Conservation (phyloP, 1,139 yeast genomes). For the Geotrichum histeridarum region DNA sequence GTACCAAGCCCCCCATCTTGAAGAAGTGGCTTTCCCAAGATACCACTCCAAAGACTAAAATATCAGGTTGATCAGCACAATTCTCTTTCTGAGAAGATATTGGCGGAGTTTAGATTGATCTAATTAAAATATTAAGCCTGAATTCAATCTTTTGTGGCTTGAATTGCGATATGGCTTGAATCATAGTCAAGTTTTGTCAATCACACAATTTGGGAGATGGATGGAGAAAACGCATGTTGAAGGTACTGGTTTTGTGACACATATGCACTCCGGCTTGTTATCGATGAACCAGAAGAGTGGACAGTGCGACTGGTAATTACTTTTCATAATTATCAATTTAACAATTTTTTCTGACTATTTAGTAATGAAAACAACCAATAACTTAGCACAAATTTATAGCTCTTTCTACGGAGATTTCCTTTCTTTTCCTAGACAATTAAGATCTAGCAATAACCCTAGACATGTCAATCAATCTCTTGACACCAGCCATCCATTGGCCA, state of each 20-base stretch:
- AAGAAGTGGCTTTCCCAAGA: too few relatives aligned
- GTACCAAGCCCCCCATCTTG: too few relatives aligned
- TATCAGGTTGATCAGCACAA: too few relatives aligned
- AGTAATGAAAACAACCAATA: not conserved
- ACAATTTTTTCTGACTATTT: not conserved
- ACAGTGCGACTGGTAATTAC: not conserved
- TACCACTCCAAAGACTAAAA: too few relatives aligned
- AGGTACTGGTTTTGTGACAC: too few relatives aligned
- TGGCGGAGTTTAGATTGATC: too few relatives aligned
- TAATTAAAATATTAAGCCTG: too few relatives aligned
- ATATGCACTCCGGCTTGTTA: too few relatives aligned
- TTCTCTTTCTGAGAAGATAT: too few relatives aligned
- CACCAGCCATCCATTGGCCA: conserved; percentile 92
- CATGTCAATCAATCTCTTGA: conserved; percentile 81
- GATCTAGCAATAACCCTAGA: conserved; percentile 29
- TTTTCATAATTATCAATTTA: not conserved
- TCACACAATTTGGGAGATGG: too few relatives aligned
- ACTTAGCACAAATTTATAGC: not conserved
- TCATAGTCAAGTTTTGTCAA: too few relatives aligned
- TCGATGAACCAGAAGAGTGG: not conserved
- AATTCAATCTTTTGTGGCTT: not conserved
- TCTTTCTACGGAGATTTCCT: not conserved
- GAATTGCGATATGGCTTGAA: not conserved
- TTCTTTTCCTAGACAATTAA: not conserved
- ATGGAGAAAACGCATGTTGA: too few relatives aligned